These are phyloP conservation scores for Byssothecium circinans DNA, from an alignment of 2,329 filamentous ascomycete species.

Conservation along the genomic window DNA sequence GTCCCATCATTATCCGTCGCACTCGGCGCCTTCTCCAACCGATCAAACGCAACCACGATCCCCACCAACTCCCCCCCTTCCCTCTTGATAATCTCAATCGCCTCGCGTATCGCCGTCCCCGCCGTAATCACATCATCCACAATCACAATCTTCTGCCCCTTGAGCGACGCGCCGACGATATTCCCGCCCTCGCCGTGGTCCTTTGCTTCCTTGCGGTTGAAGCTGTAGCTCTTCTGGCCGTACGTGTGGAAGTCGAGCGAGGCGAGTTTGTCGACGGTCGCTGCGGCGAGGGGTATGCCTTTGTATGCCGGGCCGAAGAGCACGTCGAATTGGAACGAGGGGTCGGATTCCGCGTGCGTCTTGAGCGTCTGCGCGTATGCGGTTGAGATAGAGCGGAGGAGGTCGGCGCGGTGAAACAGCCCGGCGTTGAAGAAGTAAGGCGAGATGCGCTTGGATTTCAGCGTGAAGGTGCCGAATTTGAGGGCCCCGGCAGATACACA, in stretches of 20 bases:
- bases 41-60: constrained; percentile 85
- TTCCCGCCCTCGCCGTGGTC: constrained; percentile 92
- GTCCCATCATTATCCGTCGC: constrained; percentile 63
- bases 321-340: constrained; percentile 70
- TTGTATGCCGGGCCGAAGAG: constrained; percentile 96
- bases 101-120: constrained; percentile 90
- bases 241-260: constrained; percentile 68
- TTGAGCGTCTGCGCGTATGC: constrained; percentile 73
- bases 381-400: constrained; percentile 74
- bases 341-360: constrained; percentile 45
- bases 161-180: constrained; percentile 84
- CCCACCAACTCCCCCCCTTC: constrained; percentile 85
- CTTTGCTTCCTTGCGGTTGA: constrained; percentile 96
- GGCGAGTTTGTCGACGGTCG: constrained; percentile 74
- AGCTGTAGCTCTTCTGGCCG: constrained; percentile 75
- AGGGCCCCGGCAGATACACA: constrained; percentile 70
- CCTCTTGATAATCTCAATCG: constrained; percentile 82
- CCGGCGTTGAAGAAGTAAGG: constrained; percentile 99
- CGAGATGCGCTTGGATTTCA: constrained; percentile 88
- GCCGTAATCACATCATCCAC: constrained; percentile 97
- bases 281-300: constrained; percentile 85
- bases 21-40: constrained; percentile 77
- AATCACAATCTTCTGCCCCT: constrained; percentile 83
- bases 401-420: constrained; percentile 78
- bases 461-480: constrained; percentile 79